Evolutionary conservation across 225 moss, liverwort and hornwort species (phyloP), one percentile per base, ranked within the genome.

Genomic region (Asterella californica): DNA sequence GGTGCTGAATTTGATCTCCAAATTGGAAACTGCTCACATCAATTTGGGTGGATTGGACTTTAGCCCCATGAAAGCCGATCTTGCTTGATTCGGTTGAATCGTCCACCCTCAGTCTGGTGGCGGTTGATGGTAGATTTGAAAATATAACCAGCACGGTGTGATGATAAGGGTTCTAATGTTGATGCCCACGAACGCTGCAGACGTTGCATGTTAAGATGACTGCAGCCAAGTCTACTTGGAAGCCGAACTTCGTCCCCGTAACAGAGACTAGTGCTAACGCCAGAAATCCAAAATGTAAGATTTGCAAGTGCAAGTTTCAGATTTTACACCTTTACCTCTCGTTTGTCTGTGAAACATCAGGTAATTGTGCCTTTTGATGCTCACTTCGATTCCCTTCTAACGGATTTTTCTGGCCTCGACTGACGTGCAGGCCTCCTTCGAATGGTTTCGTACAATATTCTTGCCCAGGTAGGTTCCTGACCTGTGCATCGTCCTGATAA

Each of bases 381-480:
- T 45, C 47, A 54, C 70, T 10, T 72, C 74, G 33, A 63, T 62
- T 81, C 9, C 1, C 33, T 72, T 37, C 19, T 19, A 14, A 18
- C 21, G 6, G 30, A 30, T 36, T 59, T 59, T 21, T 47, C 42
- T 36, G 17, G 34, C n/a, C 30, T 64, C 70, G 53, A 80, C n/a
- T 78, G 55, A 49, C 81, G 21, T 82, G 64, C 84, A 94, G 92
- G 91, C 76, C 75, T 84, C 64, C 77, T 96, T 64, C 92, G 90
- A 37, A 69, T 96, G n/a, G 86, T 94, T 70, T 96, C 96, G 4
- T 96, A 92, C 82, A 94, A 96, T 75, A 90, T 96, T 85, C 89
- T 96, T 76, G 91, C 94, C 73, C 92, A 94, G 75, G 82, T 85
- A 67, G 57, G 9, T 21, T 75, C 10, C 42, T 48, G 2, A 34